phyloP scores from a whole-genome alignment of 768 basidiomycete species.

The Phanerochaete sordida region DNA sequence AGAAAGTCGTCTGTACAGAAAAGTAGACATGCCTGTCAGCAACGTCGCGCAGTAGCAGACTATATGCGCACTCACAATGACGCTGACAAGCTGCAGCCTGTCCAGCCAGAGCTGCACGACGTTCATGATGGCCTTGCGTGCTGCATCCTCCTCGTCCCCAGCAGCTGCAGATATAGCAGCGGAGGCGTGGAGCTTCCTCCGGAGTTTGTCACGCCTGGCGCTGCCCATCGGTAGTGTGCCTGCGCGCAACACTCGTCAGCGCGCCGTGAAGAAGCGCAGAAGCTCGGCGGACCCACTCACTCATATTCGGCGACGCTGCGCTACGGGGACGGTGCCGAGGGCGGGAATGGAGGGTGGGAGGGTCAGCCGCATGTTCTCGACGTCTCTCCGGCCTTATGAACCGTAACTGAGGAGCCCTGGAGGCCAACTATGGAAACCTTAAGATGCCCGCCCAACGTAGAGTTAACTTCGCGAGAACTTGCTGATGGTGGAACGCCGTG shows the following conservation, averaged over 20 bases:
- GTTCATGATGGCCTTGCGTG: constrained; percentile 40
- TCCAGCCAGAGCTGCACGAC: constrained; percentile 57
- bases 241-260: not conserved
- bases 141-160: constrained; percentile 37
- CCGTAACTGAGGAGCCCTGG: not conserved
- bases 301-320: not conserved
- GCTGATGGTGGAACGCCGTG: not conserved
- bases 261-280: not conserved
- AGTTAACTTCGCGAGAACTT: not conserved
- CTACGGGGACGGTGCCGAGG: not conserved
- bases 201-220: not conserved
- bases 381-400: not conserved
- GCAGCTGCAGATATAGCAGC: not conserved
- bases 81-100: constrained; percentile 50
- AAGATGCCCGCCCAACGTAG: not conserved
- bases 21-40: not conserved
- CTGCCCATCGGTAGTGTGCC: constrained; percentile 3
- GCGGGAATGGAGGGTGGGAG: not conserved
- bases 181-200: not conserved
- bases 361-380: not conserved
- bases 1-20: constrained; percentile 47
- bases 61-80: constrained; percentile 39
- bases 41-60: not conserved
- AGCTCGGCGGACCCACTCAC: not conserved
- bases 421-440: not conserved